Conservation (phyloP, 192 early-diverging fungal species). For the Gaertneriomyces semiglobifer region DNA sequence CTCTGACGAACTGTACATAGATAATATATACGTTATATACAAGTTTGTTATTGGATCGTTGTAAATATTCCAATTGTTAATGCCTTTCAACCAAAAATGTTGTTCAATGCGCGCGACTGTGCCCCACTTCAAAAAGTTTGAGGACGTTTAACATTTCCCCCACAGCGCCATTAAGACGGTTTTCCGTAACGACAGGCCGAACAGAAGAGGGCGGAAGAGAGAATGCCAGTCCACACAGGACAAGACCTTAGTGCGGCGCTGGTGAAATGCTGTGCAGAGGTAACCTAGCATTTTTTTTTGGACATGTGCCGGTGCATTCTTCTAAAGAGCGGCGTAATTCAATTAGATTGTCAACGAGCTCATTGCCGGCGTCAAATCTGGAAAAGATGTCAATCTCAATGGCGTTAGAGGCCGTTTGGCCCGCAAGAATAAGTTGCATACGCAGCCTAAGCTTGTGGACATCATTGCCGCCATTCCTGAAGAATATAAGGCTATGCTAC, state of each 20-base stretch:
- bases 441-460: constrained; percentile 92
- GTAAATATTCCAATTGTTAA: no score
- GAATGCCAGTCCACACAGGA: constrained; percentile 7
- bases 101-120: no score
- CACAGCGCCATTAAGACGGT: no score
- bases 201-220: no score
- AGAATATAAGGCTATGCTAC: constrained; percentile 75
- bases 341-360: constrained; percentile 86
- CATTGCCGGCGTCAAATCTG: constrained; percentile 59
- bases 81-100: no score
- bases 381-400: constrained; percentile 84
- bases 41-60: no score
- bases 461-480: constrained; percentile 98
- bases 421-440: constrained; percentile 65
- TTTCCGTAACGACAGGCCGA: no score
- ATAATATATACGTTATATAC: no score
- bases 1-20: no score
- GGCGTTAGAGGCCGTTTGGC: constrained; percentile 63
- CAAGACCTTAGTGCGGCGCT: constrained; percentile 28
- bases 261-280: constrained; percentile 31
- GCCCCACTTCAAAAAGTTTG: no score
- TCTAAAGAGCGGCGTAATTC: background rate
- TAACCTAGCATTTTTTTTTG: background rate
- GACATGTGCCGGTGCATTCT: background rate
- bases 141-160: no score